A percentile compares a stretch with the other conserved stretches of the same genome.
Evolutionary conservation across 2,329 filamentous ascomycete species (phyloP).

Genomic region (Juglanconis oblonga): DNA sequence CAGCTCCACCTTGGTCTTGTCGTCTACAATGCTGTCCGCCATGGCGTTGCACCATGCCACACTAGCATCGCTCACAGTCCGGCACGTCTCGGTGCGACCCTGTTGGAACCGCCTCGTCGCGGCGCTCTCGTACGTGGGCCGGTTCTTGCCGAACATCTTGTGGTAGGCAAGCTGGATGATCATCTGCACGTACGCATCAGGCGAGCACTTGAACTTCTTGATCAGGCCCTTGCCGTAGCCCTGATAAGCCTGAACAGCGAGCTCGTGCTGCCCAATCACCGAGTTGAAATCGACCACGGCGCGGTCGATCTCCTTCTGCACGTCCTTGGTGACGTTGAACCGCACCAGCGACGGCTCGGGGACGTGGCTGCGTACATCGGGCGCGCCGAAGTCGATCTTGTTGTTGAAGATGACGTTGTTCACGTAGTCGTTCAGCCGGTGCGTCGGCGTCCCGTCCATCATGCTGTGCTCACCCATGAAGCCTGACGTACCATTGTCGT

Average conservation of each 20-base stretch:
- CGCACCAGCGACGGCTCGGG: conserved; percentile 74
- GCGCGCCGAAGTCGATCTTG: conserved; percentile 84
- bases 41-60: conserved; percentile 89
- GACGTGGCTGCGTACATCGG: conserved; percentile 74
- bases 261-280: conserved; percentile 83
- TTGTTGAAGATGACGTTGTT: conserved; percentile 91
- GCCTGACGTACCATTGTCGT: conserved; percentile 94
- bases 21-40: conserved; percentile 62
- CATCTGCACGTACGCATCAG: conserved; percentile 98
- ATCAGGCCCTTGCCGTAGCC: conserved; percentile 97
- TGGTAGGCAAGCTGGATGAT: conserved; percentile 96
- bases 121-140: conserved; percentile 96
- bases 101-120: conserved; percentile 93
- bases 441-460: conserved; percentile 99
- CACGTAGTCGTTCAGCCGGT: conserved; percentile 92
- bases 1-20: conserved; percentile 65
- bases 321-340: conserved; percentile 73
- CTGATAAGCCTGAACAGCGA: conserved; percentile 92
- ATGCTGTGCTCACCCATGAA: conserved; percentile 99
- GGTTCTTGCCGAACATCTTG: conserved; percentile 98
- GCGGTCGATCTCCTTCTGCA: conserved; percentile 73
- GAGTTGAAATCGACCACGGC: conserved; percentile 76
- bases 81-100: conserved; percentile 94
- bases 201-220: conserved; percentile 99
- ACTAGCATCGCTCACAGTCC: conserved; percentile 85